phyloP scores from a whole-genome alignment of 768 basidiomycete species.

The Collybia sordida region DNA sequence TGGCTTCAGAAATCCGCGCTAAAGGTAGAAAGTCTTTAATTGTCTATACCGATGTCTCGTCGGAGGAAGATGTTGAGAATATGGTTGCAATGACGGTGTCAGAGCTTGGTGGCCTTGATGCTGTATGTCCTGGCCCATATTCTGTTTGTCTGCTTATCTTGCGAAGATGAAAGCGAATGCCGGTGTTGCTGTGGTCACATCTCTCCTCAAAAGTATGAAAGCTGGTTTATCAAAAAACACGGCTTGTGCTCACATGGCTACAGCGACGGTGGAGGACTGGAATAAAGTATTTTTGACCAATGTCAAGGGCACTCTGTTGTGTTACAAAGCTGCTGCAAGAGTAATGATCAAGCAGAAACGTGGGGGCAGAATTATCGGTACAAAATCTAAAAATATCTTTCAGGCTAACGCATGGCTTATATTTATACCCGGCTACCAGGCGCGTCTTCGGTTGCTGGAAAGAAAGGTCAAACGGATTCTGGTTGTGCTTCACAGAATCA shows the following conservation, averaged over 20 bases:
- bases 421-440: not conserved
- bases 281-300: conserved; percentile 50
- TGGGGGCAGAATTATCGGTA: conserved; percentile 58
- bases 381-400: no score
- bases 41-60: not conserved
- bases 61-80: not conserved
- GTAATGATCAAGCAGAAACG: conserved; percentile 57
- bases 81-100: not conserved
- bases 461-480: conserved; percentile 17
- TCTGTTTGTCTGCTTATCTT: not conserved
- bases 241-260: not conserved
- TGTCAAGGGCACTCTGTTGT: conserved; percentile 56
- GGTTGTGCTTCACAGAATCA: not conserved
- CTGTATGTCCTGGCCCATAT: conserved; percentile 21
- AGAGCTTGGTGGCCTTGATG: conserved; percentile 25
- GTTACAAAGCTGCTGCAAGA: conserved; percentile 63
- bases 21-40: not conserved
- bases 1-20: not conserved
- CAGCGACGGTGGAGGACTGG: conserved; percentile 36
- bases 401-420: no score
- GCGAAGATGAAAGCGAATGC: conserved; percentile 33
- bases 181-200: conserved; percentile 20
- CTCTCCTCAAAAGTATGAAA: conserved; percentile 5
- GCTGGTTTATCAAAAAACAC: not conserved
- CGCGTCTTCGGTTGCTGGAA: conserved; percentile 29